Base-by-base conservation (phyloP, 305 asterid genomes). In the Lippia alba region DNA sequence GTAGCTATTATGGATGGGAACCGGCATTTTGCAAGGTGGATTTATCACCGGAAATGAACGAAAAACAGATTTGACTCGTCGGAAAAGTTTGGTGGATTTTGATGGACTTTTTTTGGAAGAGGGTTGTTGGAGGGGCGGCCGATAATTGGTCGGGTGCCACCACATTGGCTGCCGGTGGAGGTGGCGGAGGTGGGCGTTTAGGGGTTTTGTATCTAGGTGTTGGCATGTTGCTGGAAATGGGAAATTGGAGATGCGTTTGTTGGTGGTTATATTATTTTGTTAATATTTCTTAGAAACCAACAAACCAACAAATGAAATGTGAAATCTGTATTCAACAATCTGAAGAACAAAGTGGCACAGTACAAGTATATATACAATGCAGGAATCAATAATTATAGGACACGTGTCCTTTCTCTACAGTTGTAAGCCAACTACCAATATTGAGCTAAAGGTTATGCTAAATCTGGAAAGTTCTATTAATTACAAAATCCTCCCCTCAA, bases 1-100 rank as follows among this genome's bases (percentile, higher is more conserved):
- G 62, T 44, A 56, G 11, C 74, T 57, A 12, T 70, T 81, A 8
- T 36, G 41, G 51, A 78, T 69, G 11, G 91, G 74, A 2, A 60
- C 86, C 0, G 98, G 98, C 95, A 92, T 88, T 77, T 83, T 90
- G 77, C 98, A 92, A 0, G 97, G 96, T 4, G 97, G 83, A 64
- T 59, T 92, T 74, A 90, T 87, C 70, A 90, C 94, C 0, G 97
- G 97, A 30, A 92, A 89, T 1, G 98, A 92, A 16, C 91, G 78
- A 80, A 92, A 89, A 8, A 87, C 86, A 10, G 96, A 90, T 74
- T 71, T 83, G 45, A 92, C 77, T 0, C 93, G 92, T 0, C 88
- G 85, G 82, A 87, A 84, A 0, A 92, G 72, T 32, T 86, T 85
- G 51, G 78, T 72, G 53, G 97, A 79, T 53, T 80, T 86, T 12